Evolutionary conservation across 495 filamentous ascomycete species (phyloP).

Genomic region (Podospora bellae-mahoneyi): DNA sequence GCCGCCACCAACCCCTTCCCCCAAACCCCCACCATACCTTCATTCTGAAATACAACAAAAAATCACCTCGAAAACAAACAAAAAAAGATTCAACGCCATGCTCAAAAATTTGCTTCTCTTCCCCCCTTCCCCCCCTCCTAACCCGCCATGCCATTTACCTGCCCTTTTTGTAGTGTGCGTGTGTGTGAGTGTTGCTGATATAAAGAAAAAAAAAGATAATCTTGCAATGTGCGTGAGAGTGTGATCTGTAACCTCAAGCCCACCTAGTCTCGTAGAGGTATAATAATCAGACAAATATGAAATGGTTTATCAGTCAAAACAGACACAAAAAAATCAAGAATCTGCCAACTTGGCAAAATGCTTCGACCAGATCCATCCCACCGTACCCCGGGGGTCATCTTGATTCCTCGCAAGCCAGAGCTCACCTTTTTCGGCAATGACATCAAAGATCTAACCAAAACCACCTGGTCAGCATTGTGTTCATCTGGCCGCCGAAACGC

Average conservation of each 20-base stretch:
- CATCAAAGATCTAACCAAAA: conserved; percentile 65
- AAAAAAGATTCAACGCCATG: conserved; percentile 5
- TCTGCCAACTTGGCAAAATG: conserved; percentile 82
- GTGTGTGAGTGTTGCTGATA: conserved; percentile 17
- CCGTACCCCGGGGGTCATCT: conserved; percentile 69
- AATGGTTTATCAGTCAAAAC: no score
- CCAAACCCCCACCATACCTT: background rate
- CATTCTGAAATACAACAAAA: background rate
- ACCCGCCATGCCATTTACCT: background rate
- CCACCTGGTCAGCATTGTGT: background rate
- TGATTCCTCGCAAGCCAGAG: conserved; percentile 97
- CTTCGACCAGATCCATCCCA: conserved; percentile 99
- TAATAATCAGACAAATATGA: no score
- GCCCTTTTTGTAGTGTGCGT: background rate
- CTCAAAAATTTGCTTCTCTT: background rate
- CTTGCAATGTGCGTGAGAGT: background rate
- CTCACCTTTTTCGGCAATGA: conserved; percentile 92
- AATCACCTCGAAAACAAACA: background rate
- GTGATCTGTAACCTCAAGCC: no score
- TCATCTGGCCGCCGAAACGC: conserved; percentile 2
- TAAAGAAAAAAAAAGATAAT: background rate
- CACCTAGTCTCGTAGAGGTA: no score
- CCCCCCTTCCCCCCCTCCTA: background rate
- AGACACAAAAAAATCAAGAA: conserved; percentile 28
- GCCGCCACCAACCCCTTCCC: background rate